These are phyloP conservation scores for Mychonastes homosphaera DNA, from an alignment of 139 green algal species.

Conservation along the genomic window DNA sequence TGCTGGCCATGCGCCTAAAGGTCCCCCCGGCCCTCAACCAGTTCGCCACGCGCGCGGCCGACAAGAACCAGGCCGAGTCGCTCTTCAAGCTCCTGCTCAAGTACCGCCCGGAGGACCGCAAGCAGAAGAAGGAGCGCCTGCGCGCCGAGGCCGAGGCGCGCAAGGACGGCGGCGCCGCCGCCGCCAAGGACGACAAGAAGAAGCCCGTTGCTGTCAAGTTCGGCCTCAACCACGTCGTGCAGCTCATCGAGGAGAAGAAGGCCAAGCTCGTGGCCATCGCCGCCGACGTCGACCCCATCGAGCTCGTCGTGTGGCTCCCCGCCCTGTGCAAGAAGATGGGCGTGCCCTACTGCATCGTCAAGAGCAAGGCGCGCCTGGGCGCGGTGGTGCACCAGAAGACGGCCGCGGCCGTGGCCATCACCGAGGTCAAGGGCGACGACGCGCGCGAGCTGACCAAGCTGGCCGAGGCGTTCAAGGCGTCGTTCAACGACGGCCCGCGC, in stretches of 20 bases:
- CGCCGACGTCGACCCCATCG: slow-evolving; percentile 97
- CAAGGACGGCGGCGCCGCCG: too few relatives aligned
- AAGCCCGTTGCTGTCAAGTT: slow-evolving; percentile 98
- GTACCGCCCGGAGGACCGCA: slow-evolving; percentile 96
- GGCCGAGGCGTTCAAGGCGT: slow-evolving; percentile 82
- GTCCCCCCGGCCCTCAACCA: slow-evolving; percentile 52
- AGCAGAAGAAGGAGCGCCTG: slow-evolving; percentile 88
- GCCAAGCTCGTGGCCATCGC: slow-evolving; percentile 96
- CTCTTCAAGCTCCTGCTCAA: slow-evolving; percentile 98
- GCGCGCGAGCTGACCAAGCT: slow-evolving; percentile 96
- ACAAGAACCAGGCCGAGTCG: slow-evolving; percentile 85
- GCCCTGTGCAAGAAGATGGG: slow-evolving; percentile 98
- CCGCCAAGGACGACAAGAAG: slow-evolving; percentile 81
- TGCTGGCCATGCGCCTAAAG: slow-evolving; percentile 91
- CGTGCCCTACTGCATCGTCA: slow-evolving; percentile 98
- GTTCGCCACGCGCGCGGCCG: slow-evolving; percentile 48
- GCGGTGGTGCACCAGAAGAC: slow-evolving; percentile 98
- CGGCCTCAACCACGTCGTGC: slow-evolving; percentile 98
- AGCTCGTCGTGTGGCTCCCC: slow-evolving; percentile 98
- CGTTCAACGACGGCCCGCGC: slow-evolving; percentile 80
- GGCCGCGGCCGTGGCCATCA: slow-evolving; percentile 85
- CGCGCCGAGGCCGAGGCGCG: slow-evolving; percentile 66
- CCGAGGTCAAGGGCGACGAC: slow-evolving; percentile 94
- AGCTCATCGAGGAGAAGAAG: slow-evolving; percentile 88
- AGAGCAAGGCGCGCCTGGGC: slow-evolving; percentile 89